phyloP scores from a whole-genome alignment of 176 grass and related monocot species.

The Phoenix dactylifera region DNA sequence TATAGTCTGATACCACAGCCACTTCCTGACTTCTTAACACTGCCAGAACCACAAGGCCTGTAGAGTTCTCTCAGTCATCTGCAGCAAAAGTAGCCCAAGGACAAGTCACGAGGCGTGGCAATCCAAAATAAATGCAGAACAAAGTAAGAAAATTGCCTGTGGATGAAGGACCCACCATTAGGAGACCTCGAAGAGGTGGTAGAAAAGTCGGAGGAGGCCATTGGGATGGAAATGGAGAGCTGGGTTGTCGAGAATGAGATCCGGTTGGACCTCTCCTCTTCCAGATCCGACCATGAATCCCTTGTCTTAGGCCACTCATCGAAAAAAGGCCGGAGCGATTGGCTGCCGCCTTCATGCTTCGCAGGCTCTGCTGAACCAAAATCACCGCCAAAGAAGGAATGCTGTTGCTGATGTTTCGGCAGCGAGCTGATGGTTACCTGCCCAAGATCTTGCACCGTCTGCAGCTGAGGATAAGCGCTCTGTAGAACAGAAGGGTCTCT shows the following conservation, averaged over 20 bases:
- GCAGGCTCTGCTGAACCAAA: background rate
- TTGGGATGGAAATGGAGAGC: conserved; percentile 87
- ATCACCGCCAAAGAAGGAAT: background rate
- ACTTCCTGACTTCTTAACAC: no score
- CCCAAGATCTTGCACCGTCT: background rate
- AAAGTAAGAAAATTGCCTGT: no score
- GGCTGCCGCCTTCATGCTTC: background rate
- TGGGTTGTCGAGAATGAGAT: conserved; percentile 86
- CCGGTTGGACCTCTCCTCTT: conserved; percentile 53
- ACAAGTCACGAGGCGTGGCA: no score
- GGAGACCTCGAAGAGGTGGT: conserved; percentile 22
- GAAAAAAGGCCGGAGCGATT: conserved; percentile 87
- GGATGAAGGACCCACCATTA: conserved; percentile 2
- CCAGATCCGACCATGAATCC: conserved; percentile 84
- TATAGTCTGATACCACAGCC: no score
- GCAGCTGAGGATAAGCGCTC: background rate
- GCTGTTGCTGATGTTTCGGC: conserved; percentile 3
- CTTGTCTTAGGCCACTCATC: conserved; percentile 81
- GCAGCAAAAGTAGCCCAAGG: no score
- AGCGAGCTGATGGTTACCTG: conserved; percentile 2
- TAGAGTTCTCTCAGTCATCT: no score
- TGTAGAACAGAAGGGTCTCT: background rate
- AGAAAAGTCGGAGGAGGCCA: conserved; percentile 52
- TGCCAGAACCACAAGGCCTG: no score
- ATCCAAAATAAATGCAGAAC: no score